These are phyloP conservation scores for Nicotiana paniculata DNA, from an alignment of 257 asterid genomes.

Conservation along the genomic window DNA sequence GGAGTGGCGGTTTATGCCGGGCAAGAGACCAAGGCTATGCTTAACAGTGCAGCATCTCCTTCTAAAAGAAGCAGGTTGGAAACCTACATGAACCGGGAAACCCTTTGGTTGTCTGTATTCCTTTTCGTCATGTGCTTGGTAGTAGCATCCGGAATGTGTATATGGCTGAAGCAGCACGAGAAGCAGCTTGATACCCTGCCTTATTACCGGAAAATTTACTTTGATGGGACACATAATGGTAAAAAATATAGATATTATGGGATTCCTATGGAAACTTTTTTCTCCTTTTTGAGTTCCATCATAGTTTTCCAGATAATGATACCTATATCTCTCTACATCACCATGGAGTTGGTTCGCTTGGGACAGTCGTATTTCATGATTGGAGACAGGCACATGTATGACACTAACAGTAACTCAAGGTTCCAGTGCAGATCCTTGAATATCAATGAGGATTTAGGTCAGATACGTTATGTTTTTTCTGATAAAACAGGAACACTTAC, in stretches of 20 bases:
- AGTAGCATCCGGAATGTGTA: constrained; percentile 81
- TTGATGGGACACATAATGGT: constrained; percentile 47
- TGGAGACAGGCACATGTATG: constrained; percentile 86
- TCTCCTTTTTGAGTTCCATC: constrained; percentile 88
- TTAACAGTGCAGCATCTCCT: constrained; percentile 87
- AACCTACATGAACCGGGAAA: constrained; percentile 92
- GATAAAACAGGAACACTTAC: constrained; percentile 97
- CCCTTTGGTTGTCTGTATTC: constrained; percentile 85
- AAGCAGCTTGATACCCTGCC: constrained; percentile 75
- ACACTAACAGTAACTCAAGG: constrained; percentile 60
- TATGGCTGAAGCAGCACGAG: constrained; percentile 72
- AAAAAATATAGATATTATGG: constrained; percentile 70
- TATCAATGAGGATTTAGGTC: constrained; percentile 98
- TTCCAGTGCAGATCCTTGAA: constrained; percentile 98
- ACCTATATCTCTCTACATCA: constrained; percentile 93
- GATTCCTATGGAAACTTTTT: constrained; percentile 86
- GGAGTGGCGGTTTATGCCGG: constrained; percentile 99
- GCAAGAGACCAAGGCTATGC: constrained; percentile 95
- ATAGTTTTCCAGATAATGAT: constrained; percentile 99
- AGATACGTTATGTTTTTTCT: constrained; percentile 80
- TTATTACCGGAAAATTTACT: constrained; percentile 72
- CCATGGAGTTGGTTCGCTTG: constrained; percentile 98
- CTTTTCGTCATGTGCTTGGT: constrained; percentile 81
- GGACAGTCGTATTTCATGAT: constrained; percentile 99
- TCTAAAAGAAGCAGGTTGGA: constrained; percentile 94